Evolutionary conservation across 768 basidiomycete species (phyloP), one percentile per base, ranked within the genome.

Genomic region (Lactarius sanguifluus): DNA sequence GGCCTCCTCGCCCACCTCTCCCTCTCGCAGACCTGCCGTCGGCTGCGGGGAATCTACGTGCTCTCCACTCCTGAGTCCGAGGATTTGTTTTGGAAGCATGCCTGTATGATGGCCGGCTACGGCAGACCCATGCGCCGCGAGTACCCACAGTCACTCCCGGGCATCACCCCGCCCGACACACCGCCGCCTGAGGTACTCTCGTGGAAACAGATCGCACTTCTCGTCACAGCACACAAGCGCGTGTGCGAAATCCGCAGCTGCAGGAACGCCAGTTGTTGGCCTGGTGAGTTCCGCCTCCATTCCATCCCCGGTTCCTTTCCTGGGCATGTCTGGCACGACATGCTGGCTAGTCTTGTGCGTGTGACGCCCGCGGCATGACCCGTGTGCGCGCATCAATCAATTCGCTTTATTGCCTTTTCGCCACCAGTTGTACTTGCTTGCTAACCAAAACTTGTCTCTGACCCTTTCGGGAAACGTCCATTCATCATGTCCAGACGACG

Each of bases 111-210:
- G 25, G 68, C 70, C 0, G 68, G 70, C 18, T 70, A 57, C 43
- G 70, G 70, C 62, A 57, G 70, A 9, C 70, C 70, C 12, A 62
- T 70, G 70, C 68, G 68, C 3, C 70, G 70, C 57, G 70, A 70
- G 38, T 62, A 59, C 64, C 34, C 54, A 20, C 63, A 59, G 32
- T 3, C 66, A 7, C 66, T 61, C 30, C 66, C 62, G 28, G 66
- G 66, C 4, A 16, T 6, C 20, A 15, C 62, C 25, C 36, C 16
- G 4, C 43, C 34, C 41, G 58, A 40, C 32, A 52, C 40, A 57
- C 52, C 60, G 18, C 32, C 56, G 25, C 57, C 43, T 12, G 58
- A 65, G 10, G 64, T 71, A 18, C 43, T 64, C 41, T 61, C 61
- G 68, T 71, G 70, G 70, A 66, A 64, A 28, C 58, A 63, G 50